Percentiles rank a stretch among this genome's conserved stretches.
Evolutionary conservation across 2,329 filamentous ascomycete species (phyloP).

Genomic region (Gaeumannomyces tritici): DNA sequence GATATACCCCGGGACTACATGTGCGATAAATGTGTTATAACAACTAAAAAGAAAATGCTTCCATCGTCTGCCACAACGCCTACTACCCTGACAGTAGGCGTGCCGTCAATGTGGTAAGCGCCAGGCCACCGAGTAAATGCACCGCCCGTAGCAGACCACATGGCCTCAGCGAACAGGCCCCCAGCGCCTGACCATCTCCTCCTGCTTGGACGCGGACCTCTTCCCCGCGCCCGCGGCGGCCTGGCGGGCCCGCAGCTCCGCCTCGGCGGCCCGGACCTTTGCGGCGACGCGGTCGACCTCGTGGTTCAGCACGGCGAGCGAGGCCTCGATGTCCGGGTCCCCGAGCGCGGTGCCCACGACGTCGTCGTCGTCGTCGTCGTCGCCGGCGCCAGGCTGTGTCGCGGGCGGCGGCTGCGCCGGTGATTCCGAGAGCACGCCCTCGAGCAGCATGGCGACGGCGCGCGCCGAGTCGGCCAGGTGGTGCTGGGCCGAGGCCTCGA

Average conservation of each 20-base stretch:
- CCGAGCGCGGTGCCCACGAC: constrained; percentile 29
- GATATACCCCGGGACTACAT: no score
- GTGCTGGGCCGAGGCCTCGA: constrained; percentile 31
- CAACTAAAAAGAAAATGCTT: no score
- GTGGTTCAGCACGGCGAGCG: constrained; percentile 34
- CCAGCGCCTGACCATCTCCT: constrained; percentile 12
- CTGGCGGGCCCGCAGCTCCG: constrained; percentile 12
- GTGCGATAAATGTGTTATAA: no score
- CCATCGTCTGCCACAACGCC: no score
- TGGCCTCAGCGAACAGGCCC: not conserved
- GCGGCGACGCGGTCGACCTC: constrained; percentile 31
- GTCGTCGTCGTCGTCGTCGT: constrained; percentile 3
- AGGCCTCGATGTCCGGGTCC: constrained; percentile 42
- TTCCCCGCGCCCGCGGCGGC: not conserved
- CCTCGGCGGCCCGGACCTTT: constrained; percentile 27
- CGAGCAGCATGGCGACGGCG: constrained; percentile 38
- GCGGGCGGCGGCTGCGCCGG: not conserved
- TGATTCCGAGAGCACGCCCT: constrained; percentile 43
- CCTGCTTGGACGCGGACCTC: not conserved
- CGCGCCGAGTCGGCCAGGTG: constrained; percentile 36
- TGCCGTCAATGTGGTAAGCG: no score
- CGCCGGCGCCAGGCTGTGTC: constrained; percentile 25
- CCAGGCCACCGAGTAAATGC: no score
- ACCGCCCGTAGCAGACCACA: no score
- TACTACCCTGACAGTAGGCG: no score